Evolutionary conservation across 106 monocot species (phyloP).

Genomic region (Ottelia alismoides): DNA sequence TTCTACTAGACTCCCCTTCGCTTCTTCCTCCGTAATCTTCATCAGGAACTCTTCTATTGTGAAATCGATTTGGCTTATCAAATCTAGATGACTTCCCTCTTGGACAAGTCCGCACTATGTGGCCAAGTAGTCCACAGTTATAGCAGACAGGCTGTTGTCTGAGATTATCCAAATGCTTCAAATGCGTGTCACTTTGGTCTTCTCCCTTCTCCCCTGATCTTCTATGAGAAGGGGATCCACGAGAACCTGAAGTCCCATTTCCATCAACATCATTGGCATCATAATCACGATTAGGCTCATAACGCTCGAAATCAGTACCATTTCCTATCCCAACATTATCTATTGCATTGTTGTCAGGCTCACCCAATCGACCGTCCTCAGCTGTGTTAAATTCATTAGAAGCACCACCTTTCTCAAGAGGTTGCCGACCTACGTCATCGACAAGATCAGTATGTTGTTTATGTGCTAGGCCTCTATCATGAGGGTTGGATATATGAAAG

Average conservation of each 20-base stretch:
- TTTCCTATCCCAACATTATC: constrained; percentile 10
- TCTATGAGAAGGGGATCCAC: constrained; percentile 11
- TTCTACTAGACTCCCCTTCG: no score
- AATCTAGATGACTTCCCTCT: constrained; percentile 10
- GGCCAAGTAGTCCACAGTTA: constrained; percentile 44
- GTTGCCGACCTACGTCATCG: constrained; percentile 12
- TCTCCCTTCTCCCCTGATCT: constrained; percentile 20
- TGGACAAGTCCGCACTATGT: constrained; percentile 35
- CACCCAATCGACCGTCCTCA: constrained; percentile 44
- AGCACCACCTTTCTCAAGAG: constrained; percentile 4
- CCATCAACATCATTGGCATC: constrained; percentile 10
- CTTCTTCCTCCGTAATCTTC: constrained; percentile 11
- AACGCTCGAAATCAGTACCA: constrained; percentile 35
- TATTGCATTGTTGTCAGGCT: constrained; percentile 6
- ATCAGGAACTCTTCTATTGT: constrained; percentile 20
- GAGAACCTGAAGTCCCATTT: constrained; percentile 11
- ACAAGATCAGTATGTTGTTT: constrained; percentile 9
- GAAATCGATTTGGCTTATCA: constrained; percentile 18
- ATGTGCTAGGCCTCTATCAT: constrained; percentile 6
- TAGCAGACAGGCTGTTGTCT: constrained; percentile 31
- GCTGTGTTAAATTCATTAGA: constrained; percentile 9
- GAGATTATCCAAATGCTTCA: constrained; percentile 10
- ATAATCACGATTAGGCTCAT: constrained; percentile 6
- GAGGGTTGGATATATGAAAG: not conserved
- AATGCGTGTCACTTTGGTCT: constrained; percentile 7